phyloP scores from a whole-genome alignment of 352 stramenopile species.

The Phytophthora sp. region DNA sequence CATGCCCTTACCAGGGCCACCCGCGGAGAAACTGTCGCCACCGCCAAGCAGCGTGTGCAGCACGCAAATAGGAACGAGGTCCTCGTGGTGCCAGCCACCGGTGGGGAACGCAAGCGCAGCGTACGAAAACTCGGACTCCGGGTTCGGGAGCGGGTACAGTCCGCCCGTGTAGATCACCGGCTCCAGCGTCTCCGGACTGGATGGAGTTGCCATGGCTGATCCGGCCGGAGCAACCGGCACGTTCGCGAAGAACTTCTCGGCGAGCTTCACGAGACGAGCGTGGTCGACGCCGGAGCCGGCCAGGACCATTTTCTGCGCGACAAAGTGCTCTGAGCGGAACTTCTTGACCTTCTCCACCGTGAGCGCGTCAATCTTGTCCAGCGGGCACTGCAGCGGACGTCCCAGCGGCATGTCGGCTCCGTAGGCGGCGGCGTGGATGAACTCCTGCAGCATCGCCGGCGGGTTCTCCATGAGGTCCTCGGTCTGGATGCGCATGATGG shows the following conservation, averaged over 20 bases:
- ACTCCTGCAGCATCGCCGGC: conserved; percentile 81
- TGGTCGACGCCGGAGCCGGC: conserved; percentile 96
- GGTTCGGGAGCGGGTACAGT: conserved; percentile 66
- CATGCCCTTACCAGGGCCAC: conserved; percentile 99
- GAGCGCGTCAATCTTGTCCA: conserved; percentile 82
- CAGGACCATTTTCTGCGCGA: conserved; percentile 91
- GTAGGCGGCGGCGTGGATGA: conserved; percentile 91
- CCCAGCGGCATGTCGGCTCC: conserved; percentile 73
- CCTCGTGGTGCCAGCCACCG: conserved; percentile 96
- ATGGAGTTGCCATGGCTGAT: conserved; percentile 25
- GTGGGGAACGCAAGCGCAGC: conserved; percentile 97
- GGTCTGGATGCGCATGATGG: conserved; percentile 94
- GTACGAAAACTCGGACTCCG: conserved; percentile 86
- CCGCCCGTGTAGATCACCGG: conserved; percentile 73
- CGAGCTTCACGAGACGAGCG: conserved; percentile 90
- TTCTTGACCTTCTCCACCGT: conserved; percentile 73
- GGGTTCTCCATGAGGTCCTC: conserved; percentile 92
- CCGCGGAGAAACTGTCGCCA: conserved; percentile 98
- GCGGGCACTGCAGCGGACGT: conserved; percentile 77
- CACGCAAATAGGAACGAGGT: conserved; percentile 96
- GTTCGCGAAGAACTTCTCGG: conserved; percentile 89
- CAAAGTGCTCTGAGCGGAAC: conserved; percentile 83
- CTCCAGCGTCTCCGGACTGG: conserved; percentile 44
- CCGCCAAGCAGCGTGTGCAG: conserved; percentile 98
- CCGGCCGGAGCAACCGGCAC: conserved; percentile 36